A percentile compares a stretch with the other conserved stretches of the same genome.
Conservation (phyloP, 1,284 basidiomycete species). For the Apiotrichum montevideense region DNA sequence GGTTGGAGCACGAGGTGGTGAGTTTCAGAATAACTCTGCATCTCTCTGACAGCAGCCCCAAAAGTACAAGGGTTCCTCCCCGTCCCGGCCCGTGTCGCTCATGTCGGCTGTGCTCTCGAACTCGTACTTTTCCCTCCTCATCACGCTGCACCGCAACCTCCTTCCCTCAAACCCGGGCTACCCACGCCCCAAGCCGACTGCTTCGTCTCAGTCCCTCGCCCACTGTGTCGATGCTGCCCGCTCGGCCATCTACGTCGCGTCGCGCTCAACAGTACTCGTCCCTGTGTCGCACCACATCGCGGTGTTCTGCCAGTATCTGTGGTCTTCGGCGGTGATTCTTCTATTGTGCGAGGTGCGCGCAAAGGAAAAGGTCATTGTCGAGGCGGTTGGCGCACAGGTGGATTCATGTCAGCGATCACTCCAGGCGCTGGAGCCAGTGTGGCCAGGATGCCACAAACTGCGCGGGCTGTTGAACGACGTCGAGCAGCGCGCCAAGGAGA, state of each 20-base stretch:
- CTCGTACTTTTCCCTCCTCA: constrained; percentile 80
- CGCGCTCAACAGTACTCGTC: constrained; percentile 74
- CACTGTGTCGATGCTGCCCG: constrained; percentile 43
- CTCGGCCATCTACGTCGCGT: constrained; percentile 64
- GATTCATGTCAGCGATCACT: constrained; percentile 64
- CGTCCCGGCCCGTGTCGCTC: constrained; percentile 32
- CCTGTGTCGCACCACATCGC: constrained; percentile 82
- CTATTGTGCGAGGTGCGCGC: constrained; percentile 81
- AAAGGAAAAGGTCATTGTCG: constrained; percentile 58
- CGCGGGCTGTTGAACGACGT: constrained; percentile 50
- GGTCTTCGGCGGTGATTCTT: constrained; percentile 82
- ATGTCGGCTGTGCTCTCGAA: constrained; percentile 83
- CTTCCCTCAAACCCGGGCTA: constrained; percentile 49
- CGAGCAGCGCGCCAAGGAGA: constrained; percentile 39
- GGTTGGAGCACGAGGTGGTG: constrained; percentile 61
- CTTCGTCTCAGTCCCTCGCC: constrained; percentile 40
- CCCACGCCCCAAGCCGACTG: constrained; percentile 37
- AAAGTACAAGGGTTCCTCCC: constrained; percentile 53
- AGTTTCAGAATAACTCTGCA: constrained; percentile 3
- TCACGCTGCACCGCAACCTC: constrained; percentile 82
- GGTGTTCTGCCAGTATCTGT: constrained; percentile 84
- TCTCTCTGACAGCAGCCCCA: constrained; percentile 51
- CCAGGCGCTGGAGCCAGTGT: constrained; percentile 74
- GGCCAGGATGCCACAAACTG: constrained; percentile 82
- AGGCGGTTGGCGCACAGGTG: constrained; percentile 73